Evolutionary conservation across 768 basidiomycete species (phyloP).

Genomic region (Tylopilus felleus): DNA sequence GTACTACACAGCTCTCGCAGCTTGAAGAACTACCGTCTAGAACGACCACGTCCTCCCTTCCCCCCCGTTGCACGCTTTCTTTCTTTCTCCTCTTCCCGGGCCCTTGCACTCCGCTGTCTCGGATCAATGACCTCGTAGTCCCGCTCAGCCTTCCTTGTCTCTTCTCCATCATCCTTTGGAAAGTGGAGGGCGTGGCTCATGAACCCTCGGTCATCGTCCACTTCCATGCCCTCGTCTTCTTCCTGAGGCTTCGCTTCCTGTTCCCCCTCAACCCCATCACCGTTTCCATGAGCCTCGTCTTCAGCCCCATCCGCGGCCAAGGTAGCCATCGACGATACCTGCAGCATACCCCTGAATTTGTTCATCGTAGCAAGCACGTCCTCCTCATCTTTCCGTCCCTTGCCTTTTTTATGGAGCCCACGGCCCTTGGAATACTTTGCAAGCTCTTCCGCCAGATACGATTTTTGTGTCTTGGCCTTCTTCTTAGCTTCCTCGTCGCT

Average conservation of each 20-base stretch:
- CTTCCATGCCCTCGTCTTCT: conserved; percentile 61
- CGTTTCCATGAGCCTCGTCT: conserved; percentile 18
- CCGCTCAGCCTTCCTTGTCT: conserved; percentile 70
- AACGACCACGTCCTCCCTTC: conserved; percentile 17
- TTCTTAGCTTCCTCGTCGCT: conserved; percentile 61
- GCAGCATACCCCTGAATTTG: conserved; percentile 70
- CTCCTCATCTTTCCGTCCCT: conserved; percentile 65
- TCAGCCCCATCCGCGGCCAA: conserved; percentile 25
- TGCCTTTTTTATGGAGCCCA: conserved; percentile 54
- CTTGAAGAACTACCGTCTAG: conserved; percentile 21
- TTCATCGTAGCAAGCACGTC: conserved; percentile 66
- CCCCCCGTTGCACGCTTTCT: conserved; percentile 42
- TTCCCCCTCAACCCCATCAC: conserved; percentile 7
- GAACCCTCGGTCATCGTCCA: conserved; percentile 76
- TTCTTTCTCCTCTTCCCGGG: conserved; percentile 75
- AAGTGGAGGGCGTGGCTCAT: conserved; percentile 70
- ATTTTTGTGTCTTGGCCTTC: conserved; percentile 59
- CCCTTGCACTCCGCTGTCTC: conserved; percentile 63
- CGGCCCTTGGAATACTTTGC: conserved; percentile 72
- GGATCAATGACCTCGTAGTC: conserved; percentile 93
- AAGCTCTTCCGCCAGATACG: conserved; percentile 76
- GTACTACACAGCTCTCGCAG: not conserved
- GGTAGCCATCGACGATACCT: conserved; percentile 36
- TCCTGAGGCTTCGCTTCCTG: conserved; percentile 20
- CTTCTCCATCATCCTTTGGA: conserved; percentile 76